phyloP scores from a whole-genome alignment of 805 yeast genomes.

The Pichia exigua region DNA sequence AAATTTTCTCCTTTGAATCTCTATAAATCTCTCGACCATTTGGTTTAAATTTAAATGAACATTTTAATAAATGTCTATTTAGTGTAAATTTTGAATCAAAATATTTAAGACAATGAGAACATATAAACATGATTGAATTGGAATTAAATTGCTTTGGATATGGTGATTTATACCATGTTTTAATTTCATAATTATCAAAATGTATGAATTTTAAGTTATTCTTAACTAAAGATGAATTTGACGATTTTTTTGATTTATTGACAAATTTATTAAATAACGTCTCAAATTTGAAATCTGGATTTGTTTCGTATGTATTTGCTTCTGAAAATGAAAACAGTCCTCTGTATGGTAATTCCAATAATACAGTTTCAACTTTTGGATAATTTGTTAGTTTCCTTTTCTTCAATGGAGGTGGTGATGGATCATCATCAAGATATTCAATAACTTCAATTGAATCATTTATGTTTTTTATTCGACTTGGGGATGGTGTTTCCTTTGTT shows the following conservation, averaged over 20 bases:
- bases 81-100: slow-evolving; percentile 60
- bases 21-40: slow-evolving; percentile 92
- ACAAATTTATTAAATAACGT: slow-evolving; percentile 35
- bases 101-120: slow-evolving; percentile 80
- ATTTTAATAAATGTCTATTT: slow-evolving; percentile 67
- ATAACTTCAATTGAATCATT: not conserved
- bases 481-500: not conserved
- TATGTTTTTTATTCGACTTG: not conserved
- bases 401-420: not conserved
- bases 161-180: slow-evolving; percentile 90
- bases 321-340: slow-evolving; percentile 56
- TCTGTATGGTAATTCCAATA: slow-evolving; percentile 56
- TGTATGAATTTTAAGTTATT: slow-evolving; percentile 28
- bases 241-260: slow-evolving; percentile 31
- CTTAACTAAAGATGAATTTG: not conserved
- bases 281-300: slow-evolving; percentile 38
- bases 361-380: slow-evolving; percentile 28
- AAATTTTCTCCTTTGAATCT: slow-evolving; percentile 43
- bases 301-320: slow-evolving; percentile 51
- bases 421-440: not conserved
- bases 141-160: slow-evolving; percentile 80
- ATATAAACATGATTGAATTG: slow-evolving; percentile 57
- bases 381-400: not conserved
- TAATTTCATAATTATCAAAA: slow-evolving; percentile 65
- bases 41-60: slow-evolving; percentile 58